Base-by-base conservation (phyloP, 1,284 basidiomycete genomes). In the Puccinia triticina region DNA sequence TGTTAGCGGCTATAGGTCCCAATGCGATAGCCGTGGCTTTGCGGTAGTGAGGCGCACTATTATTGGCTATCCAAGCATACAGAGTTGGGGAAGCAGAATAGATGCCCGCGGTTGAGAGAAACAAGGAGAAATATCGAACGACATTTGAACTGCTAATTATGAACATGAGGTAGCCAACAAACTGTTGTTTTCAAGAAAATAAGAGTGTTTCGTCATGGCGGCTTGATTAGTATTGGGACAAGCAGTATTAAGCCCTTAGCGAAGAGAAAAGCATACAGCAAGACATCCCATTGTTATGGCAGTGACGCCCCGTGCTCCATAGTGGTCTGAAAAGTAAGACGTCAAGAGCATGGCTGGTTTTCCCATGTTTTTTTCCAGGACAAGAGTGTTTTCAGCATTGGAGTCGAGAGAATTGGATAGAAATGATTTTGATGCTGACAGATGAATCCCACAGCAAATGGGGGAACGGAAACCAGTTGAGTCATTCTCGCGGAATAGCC, bases 1-100 rank as follows among this genome's bases (percentile, higher is more conserved):
- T 61, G 72, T 74, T 82, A 11, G 79, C 79, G 34, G 29, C 50
- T 12, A 82, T 61, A 12, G 79, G 79, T 16, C 79, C 79, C 43
- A 82, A 34, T n/a, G 79, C 79, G 16, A 82, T 64, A 23, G 79
- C 79, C 16, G 71, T 37, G 8, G 79, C 79, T 66, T 73, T 61
- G n/a, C 79, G 79, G n/a, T 74, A 73, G 18, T 82, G 71, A 53
- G 79, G 79, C 4, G 69, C 69, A 40, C 57, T 66, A 82, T 82
- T 82, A 37, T 82, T 82, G 29, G 79, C 69, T 46, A 82, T 61
- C 79, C 79, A 82, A 40, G 79, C 79, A 23, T 64, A 82, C 16
- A 82, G 8, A n/a, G 79, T 74, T 10, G 79, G 79, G 14, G 71
- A 74, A 10, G 53, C 71, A 32, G 79, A 82, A 55, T 82, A 82